Evolutionary conservation across 352 stramenopile species (phyloP).

Genomic region (Phytophthora kernoviae): DNA sequence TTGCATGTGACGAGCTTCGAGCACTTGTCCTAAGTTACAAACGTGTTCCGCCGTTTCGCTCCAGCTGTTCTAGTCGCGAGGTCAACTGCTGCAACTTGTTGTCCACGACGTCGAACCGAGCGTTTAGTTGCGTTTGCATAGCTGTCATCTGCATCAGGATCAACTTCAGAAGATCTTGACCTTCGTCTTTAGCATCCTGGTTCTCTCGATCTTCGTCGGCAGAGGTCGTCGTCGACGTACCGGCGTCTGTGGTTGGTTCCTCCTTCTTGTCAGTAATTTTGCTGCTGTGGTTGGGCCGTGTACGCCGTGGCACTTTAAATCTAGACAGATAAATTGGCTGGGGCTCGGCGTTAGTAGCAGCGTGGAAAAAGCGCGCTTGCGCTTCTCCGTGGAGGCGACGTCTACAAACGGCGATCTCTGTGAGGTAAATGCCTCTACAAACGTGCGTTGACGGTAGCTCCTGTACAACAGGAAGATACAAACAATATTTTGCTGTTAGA

Average conservation of each 20-base stretch:
- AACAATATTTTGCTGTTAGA: not conserved
- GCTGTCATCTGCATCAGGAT: constrained; percentile 39
- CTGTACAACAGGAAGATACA: constrained; percentile 15
- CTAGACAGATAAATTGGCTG: constrained; percentile 51
- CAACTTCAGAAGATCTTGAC: constrained; percentile 16
- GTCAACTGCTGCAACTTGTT: constrained; percentile 40
- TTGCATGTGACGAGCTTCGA: not conserved
- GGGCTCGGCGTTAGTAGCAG: constrained; percentile 23
- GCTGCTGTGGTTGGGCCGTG: not conserved
- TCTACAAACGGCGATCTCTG: constrained; percentile 54
- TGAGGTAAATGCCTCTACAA: constrained; percentile 51
- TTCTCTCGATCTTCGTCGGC: constrained; percentile 4
- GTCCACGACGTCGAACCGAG: constrained; percentile 61
- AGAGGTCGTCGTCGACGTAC: constrained; percentile 20
- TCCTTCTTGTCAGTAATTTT: not conserved
- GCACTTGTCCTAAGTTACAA: no score
- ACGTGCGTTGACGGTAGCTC: constrained; percentile 48
- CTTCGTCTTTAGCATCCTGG: no score
- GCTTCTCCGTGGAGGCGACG: constrained; percentile 57
- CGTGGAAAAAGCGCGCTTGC: constrained; percentile 52
- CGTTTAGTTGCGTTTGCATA: constrained; percentile 53
- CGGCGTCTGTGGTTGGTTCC: constrained; percentile 3
- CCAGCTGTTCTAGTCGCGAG: constrained; percentile 44
- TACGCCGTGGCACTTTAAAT: constrained; percentile 53
- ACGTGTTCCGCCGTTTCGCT: constrained; percentile 28